Conservation (phyloP, 1,139 yeast species). For the Saccharomyces hybrid region DNA sequence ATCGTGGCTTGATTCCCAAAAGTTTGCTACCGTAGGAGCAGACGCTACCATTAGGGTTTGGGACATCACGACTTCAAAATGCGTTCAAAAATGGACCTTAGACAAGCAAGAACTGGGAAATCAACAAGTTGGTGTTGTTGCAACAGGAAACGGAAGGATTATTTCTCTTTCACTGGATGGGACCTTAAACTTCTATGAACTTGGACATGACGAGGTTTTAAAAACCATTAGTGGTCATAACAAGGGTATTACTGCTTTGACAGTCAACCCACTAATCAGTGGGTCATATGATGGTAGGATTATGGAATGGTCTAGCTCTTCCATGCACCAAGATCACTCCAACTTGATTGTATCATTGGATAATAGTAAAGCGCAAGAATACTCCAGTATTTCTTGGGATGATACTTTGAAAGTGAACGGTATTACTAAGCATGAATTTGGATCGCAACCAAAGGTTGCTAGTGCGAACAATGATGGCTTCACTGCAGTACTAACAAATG, state of each 20-base stretch:
- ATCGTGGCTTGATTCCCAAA: slow-evolving; percentile 57
- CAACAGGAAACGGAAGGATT: slow-evolving; percentile 47
- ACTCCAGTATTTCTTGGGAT: slow-evolving; percentile 77
- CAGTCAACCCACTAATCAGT: slow-evolving; percentile 38
- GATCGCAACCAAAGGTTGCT: slow-evolving; percentile 60
- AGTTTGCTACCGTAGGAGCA: slow-evolving; percentile 76
- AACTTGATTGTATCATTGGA: slow-evolving; percentile 48
- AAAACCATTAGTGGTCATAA: slow-evolving; percentile 68
- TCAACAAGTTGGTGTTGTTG: slow-evolving; percentile 79
- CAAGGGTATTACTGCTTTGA: slow-evolving; percentile 60
- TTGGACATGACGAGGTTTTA: slow-evolving; percentile 35
- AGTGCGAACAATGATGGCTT: slow-evolving; percentile 30
- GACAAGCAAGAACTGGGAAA: slow-evolving; percentile 39
- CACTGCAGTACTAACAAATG: slow-evolving; percentile 35
- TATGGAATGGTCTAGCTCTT: slow-evolving; percentile 47
- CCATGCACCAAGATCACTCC: slow-evolving; percentile 40
- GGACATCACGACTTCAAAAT: slow-evolving; percentile 39
- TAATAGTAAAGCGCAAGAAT: slow-evolving; percentile 21
- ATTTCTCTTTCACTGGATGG: slow-evolving; percentile 71
- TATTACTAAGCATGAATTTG: slow-evolving; percentile 33
- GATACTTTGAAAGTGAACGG: slow-evolving; percentile 50
- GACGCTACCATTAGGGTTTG: slow-evolving; percentile 69
- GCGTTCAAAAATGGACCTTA: slow-evolving; percentile 41
- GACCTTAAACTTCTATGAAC: slow-evolving; percentile 41
- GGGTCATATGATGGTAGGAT: slow-evolving; percentile 85